Evolutionary conservation across 2,329 filamentous ascomycete species (phyloP).

Genomic region (Lachnellula arida): DNA sequence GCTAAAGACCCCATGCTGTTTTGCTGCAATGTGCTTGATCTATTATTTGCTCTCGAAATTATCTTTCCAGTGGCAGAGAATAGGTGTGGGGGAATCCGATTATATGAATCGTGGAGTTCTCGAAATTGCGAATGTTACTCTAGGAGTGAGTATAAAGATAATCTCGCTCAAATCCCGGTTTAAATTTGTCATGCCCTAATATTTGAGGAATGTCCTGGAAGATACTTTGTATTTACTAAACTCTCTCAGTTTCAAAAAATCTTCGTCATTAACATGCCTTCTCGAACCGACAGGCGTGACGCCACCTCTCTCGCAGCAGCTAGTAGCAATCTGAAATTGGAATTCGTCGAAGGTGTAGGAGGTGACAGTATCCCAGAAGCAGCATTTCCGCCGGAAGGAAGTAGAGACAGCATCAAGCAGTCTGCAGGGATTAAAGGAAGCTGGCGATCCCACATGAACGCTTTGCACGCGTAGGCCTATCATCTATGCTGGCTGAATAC

Average conservation of each 20-base stretch:
- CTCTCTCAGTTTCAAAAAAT: slow-evolving; percentile 19
- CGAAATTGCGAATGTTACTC: not conserved
- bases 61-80: not conserved
- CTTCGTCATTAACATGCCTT: slow-evolving; percentile 18
- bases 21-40: not conserved
- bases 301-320: slow-evolving; percentile 14
- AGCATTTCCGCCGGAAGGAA: slow-evolving; percentile 12
- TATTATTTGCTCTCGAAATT: not conserved
- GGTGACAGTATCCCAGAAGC: slow-evolving; percentile 13
- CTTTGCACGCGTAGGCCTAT: slow-evolving; percentile 31
- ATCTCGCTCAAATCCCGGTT: not conserved
- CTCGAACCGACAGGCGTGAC: slow-evolving; percentile 21
- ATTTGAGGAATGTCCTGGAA: too few relatives aligned
- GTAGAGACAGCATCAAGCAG: slow-evolving; percentile 12
- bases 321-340: slow-evolving; percentile 12
- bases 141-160: not conserved
- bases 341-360: slow-evolving; percentile 17
- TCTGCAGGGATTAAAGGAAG: slow-evolving; percentile 16
- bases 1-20: not conserved
- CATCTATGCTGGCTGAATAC: slow-evolving; percentile 28
- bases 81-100: not conserved
- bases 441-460: slow-evolving; percentile 20
- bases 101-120: not conserved
- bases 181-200: too few relatives aligned
- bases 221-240: not conserved